Percentiles rank a stretch among this genome's conserved stretches.
Conservation (phyloP, 768 basidiomycete genomes). For the Leccinum broughii region DNA sequence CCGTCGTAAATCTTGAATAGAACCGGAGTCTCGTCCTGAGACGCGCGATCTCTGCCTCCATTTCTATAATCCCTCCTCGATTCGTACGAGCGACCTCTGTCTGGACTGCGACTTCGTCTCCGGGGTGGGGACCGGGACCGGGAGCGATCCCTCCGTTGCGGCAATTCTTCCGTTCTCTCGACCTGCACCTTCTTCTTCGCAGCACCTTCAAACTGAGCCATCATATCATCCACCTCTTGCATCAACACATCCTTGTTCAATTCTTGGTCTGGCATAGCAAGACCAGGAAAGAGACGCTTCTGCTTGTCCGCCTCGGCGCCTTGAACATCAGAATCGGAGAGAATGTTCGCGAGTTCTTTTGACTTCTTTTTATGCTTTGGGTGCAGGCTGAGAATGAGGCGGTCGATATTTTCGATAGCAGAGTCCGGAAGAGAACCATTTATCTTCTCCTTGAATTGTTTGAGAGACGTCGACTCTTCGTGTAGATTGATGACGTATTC, state of each 20-base stretch:
- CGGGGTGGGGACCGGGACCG: conserved; percentile 48
- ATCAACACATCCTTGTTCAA: conserved; percentile 77
- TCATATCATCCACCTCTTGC: conserved; percentile 87
- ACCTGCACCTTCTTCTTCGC: conserved; percentile 59
- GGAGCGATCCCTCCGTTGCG: conserved; percentile 54
- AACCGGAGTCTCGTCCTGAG: conserved; percentile 78
- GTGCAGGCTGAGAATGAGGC: conserved; percentile 91
- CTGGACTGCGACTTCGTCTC: conserved; percentile 59
- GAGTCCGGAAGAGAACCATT: conserved; percentile 83
- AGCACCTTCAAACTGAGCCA: conserved; percentile 68
- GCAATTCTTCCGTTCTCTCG: conserved; percentile 50
- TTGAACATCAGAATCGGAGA: conserved; percentile 31
- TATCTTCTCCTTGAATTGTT: conserved; percentile 80
- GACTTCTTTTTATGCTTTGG: conserved; percentile 88
- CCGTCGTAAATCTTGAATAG: conserved; percentile 96
- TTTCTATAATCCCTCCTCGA: conserved; percentile 42
- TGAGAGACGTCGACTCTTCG: conserved; percentile 74
- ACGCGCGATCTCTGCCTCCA: conserved; percentile 36
- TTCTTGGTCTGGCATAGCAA: conserved; percentile 76
- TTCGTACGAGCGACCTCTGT: conserved; percentile 51
- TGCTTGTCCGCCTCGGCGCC: conserved; percentile 67
- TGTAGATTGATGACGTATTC: conserved; percentile 95
- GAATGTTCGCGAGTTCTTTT: conserved; percentile 38
- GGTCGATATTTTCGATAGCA: conserved; percentile 90
- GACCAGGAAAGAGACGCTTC: conserved; percentile 86